Evolutionary conservation across 345 rosid species (phyloP).

Genomic region (Xanthoceras sorbifolium): DNA sequence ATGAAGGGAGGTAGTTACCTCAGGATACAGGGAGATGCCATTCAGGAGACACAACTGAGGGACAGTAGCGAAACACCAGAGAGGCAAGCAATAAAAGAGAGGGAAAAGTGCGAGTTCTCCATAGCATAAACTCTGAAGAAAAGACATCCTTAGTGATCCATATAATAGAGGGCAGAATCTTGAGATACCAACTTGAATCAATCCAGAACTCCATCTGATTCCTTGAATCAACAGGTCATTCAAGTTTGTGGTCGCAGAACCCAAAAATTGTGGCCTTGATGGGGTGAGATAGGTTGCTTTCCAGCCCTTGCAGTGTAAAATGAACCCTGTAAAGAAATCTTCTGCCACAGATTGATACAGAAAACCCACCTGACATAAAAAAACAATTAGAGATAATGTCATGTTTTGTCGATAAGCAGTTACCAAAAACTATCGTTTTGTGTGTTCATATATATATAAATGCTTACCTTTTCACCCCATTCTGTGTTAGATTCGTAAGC

Average conservation of each 20-base stretch:
- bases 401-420: background rate
- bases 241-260: slow-evolving; percentile 27
- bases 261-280: slow-evolving; percentile 40
- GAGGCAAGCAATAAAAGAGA: slow-evolving; percentile 28
- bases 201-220: slow-evolving; percentile 46
- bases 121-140: slow-evolving; percentile 37
- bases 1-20: slow-evolving; percentile 29
- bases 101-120: slow-evolving; percentile 27
- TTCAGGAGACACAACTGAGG: slow-evolving; percentile 47
- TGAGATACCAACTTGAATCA: slow-evolving; percentile 29
- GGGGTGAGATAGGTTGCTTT: slow-evolving; percentile 36
- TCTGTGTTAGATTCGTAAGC: slow-evolving; percentile 30
- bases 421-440: background rate
- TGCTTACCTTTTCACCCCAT: slow-evolving; percentile 49
- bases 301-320: slow-evolving; percentile 45
- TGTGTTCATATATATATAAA: background rate
- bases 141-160: slow-evolving; percentile 36
- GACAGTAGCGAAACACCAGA: slow-evolving; percentile 35
- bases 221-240: slow-evolving; percentile 35
- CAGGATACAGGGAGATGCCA: slow-evolving; percentile 43
- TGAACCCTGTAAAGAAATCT: slow-evolving; percentile 46
- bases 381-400: background rate
- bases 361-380: slow-evolving; percentile 40
- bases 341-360: slow-evolving; percentile 40
- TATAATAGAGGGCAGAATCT: slow-evolving; percentile 43